A percentile compares a stretch with the other conserved stretches of the same genome.
These are phyloP conservation scores for Ganoderma multipileum DNA, from an alignment of 1,284 basidiomycete species.

Conservation along the genomic window DNA sequence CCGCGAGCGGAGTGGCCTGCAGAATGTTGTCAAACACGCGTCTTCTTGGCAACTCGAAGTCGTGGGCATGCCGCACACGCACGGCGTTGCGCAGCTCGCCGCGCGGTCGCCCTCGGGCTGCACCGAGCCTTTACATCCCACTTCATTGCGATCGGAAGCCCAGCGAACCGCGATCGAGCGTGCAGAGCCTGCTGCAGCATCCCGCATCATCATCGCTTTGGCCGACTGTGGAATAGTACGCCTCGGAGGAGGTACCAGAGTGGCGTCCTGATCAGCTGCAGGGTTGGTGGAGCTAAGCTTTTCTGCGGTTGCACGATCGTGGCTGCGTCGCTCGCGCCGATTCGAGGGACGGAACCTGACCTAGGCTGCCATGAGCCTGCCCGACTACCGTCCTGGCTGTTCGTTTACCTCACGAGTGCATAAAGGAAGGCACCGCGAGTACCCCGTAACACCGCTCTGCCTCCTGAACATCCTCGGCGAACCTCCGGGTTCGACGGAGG, in stretches of 20 bases:
- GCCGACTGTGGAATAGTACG: background rate
- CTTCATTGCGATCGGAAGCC: conserved; percentile 5
- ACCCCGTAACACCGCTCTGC: conserved; percentile 5
- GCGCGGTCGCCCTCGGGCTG: background rate
- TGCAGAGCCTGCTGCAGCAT: background rate
- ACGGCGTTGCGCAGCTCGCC: background rate
- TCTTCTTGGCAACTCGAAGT: conserved; percentile 1
- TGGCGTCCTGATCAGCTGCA: conserved; percentile 4
- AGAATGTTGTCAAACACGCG: conserved; percentile 3
- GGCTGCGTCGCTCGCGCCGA: conserved; percentile 11
- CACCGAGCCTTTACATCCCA: background rate
- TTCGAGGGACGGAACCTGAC: conserved; percentile 6
- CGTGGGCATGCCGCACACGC: background rate
- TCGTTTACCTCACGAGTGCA: conserved; percentile 15
- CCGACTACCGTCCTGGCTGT: background rate
- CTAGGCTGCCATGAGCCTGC: conserved; percentile 18
- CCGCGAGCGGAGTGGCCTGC: background rate
- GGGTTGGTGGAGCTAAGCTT: conserved; percentile 14
- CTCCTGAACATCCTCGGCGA: conserved; percentile 1
- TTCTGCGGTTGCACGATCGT: conserved; percentile 5
- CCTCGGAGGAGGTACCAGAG: background rate
- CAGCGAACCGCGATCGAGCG: background rate
- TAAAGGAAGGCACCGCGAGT: conserved; percentile 3
- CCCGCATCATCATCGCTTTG: conserved; percentile 3
- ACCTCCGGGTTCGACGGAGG: conserved; percentile 4